Conservation (phyloP, 148 eudicot genomes). For the Suaeda aralocaspica region DNA sequence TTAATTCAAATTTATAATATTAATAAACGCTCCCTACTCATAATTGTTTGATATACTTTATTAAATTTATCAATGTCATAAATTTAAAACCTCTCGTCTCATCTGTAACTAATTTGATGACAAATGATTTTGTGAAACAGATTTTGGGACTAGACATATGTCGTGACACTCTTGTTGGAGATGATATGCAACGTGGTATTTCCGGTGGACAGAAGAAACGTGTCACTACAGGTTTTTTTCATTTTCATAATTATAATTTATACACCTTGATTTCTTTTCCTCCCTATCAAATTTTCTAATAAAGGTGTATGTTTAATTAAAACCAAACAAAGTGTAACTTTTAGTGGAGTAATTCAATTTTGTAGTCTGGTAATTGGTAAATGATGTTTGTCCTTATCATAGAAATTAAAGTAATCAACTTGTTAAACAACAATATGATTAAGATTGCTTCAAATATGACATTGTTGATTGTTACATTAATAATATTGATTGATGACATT, state of each 20-base stretch:
- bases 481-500: background rate
- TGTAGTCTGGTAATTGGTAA: background rate
- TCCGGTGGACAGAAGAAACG: slow-evolving; percentile 95
- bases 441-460: background rate
- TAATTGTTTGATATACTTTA: too few relatives aligned
- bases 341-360: background rate
- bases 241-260: background rate
- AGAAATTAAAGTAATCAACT: background rate
- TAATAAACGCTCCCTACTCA: too few relatives aligned
- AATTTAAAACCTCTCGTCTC: too few relatives aligned
- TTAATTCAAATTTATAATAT: too few relatives aligned
- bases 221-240: slow-evolving; percentile 85
- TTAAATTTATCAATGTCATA: background rate
- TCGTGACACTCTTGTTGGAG: slow-evolving; percentile 91
- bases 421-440: background rate
- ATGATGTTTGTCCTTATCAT: background rate
- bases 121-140: slow-evolving; percentile 34
- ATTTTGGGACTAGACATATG: slow-evolving; percentile 90
- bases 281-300: background rate
- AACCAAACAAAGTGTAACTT: background rate
- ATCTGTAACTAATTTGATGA: background rate
- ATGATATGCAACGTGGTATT: slow-evolving; percentile 86
- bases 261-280: background rate
- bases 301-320: too few relatives aligned
- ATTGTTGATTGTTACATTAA: background rate